phyloP scores from a whole-genome alignment of 306 rosid genomes.

The Potentilla sterilis region DNA sequence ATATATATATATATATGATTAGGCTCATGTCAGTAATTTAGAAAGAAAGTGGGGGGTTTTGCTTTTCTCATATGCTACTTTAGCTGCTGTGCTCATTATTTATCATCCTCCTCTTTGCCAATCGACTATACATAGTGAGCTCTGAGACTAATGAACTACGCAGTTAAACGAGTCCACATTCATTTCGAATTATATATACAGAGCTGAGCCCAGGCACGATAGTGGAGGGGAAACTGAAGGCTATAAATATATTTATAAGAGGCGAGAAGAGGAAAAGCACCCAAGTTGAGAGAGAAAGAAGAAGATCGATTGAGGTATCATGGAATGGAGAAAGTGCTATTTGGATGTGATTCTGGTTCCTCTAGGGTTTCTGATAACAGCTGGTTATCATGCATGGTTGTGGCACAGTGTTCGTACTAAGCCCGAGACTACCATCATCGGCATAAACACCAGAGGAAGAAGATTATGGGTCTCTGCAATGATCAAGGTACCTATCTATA shows the following conservation, averaged over 20 bases:
- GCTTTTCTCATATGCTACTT: constrained; percentile 5
- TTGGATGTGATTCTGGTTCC: constrained; percentile 87
- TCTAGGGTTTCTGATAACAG: constrained; percentile 48
- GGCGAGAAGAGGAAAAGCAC: constrained; percentile 6
- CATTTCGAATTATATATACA: constrained; percentile 48
- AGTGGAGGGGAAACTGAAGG: neutral
- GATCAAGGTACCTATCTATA: constrained; percentile 52
- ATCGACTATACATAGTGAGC: neutral
- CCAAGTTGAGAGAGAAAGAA: neutral
- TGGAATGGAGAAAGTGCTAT: constrained; percentile 87
- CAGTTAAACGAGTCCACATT: constrained; percentile 44
- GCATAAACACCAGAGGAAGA: constrained; percentile 71
- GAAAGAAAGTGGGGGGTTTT: constrained; percentile 35
- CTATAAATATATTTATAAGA: constrained; percentile 9
- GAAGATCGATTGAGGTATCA: neutral
- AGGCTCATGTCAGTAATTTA: constrained; percentile 34
- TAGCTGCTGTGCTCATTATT: neutral
- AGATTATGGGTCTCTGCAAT: constrained; percentile 81
- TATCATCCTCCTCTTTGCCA: neutral
- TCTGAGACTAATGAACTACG: constrained; percentile 27
- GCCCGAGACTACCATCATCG: constrained; percentile 73
- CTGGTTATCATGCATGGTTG: constrained; percentile 72
- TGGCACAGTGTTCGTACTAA: constrained; percentile 68
- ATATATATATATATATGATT: neutral
- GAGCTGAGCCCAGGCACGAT: constrained; percentile 9